Conservation (phyloP, 441 rosid genomes). For the Viola pubescens region DNA sequence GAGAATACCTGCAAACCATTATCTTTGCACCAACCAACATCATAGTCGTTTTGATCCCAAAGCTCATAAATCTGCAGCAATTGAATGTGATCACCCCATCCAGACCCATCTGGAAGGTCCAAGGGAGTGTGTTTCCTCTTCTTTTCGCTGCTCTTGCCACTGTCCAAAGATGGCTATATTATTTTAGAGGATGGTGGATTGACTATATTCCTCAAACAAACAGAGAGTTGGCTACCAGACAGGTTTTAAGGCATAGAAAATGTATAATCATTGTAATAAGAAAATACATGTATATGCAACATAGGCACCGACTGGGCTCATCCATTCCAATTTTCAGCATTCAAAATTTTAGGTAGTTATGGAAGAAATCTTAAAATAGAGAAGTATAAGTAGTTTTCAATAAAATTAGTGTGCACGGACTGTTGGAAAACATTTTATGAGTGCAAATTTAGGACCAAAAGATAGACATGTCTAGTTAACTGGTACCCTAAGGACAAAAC, state of each 20-base stretch:
- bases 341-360: background rate
- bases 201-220: too few species aligned
- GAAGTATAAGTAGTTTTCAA: background rate
- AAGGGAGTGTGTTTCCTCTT: conserved; percentile 60
- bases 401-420: background rate
- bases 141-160: conserved; percentile 62
- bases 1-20: conserved; percentile 60
- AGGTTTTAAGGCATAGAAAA: too few species aligned
- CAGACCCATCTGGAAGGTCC: conserved; percentile 89
- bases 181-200: too few species aligned
- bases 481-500: too few species aligned
- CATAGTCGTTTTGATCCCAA: conserved; percentile 66
- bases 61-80: conserved; percentile 76
- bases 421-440: too few species aligned
- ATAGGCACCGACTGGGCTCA: background rate
- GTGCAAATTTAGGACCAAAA: too few species aligned
- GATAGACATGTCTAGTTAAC: too few species aligned
- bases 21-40: conserved; percentile 77
- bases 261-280: too few species aligned
- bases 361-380: background rate
- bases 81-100: conserved; percentile 92
- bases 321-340: background rate
- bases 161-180: conserved; percentile 1
- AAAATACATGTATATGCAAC: too few species aligned
- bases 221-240: too few species aligned